Base-by-base conservation (phyloP, 768 basidiomycete genomes). In the Boletus edulis region DNA sequence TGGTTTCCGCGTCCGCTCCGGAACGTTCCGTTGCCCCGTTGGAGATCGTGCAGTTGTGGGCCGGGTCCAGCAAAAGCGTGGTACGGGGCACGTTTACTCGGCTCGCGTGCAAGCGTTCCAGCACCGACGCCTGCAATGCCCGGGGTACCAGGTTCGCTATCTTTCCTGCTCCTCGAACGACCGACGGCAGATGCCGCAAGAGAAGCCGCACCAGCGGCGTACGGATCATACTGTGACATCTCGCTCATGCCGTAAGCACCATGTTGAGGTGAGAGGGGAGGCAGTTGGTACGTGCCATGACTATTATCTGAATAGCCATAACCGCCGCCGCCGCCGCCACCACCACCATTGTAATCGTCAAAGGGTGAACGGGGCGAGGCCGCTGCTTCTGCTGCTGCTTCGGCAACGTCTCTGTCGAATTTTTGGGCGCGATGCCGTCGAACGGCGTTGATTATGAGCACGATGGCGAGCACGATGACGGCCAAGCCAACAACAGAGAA, bases 351-450 rank as follows among this genome's bases (percentile, higher is more conserved):
- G 27, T 71, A 73, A n/a, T 85, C 76, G 65, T 81, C 83, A 55
- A 78, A 77, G 13, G 82, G 82, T 0, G 79, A 75, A 18, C 75
- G 75, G 0, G 81, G 76, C 1, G 78, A 71, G 0, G 80, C 81
- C 0, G 76, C 78, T 0, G 87, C 87, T 54, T 82, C 85, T 4
- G 78, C 80, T 0, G 88, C 87, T 0, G 87, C 89, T 46, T 83
- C 84, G 14, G 81, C 84, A 39, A 89, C 82, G 49, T 91, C 89
- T n/a, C 77, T 76, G 66, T 91, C 89, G 61, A 89, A 85, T 41
- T 79, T 76, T 56, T 76, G 68, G 4, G 82, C 83, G 1, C 85
- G 82, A 8, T 85, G 83, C 0, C 88, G 81, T 10, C 87, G 84
- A 59, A 88, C 56, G 56, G 71, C 69, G 54, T 78, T 82, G 37